A percentile compares a stretch with the other conserved stretches of the same genome.
Evolutionary conservation across 331 rosid species (phyloP).

Genomic region (Pyracantha coccinea): DNA sequence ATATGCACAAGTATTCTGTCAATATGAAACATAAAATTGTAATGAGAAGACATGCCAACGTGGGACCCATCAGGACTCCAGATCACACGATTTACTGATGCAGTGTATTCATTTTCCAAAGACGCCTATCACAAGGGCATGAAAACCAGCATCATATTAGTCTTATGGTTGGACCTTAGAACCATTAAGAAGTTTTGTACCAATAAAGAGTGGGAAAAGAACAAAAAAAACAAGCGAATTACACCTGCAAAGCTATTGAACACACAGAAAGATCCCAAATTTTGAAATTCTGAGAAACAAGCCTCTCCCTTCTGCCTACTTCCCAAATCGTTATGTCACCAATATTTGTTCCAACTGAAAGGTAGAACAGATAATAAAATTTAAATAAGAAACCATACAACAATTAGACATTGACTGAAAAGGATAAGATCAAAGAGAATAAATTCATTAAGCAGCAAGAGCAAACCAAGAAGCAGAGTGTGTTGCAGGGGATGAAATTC

Average conservation of each 20-base stretch:
- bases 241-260: slow-evolving; percentile 7
- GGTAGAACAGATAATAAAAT: background rate
- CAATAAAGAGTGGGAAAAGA: background rate
- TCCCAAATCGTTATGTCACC: slow-evolving; percentile 19
- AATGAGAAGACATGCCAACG: slow-evolving; percentile 5
- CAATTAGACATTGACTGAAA: background rate
- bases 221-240: background rate
- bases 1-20: background rate
- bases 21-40: background rate
- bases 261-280: slow-evolving; percentile 13
- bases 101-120: slow-evolving; percentile 1
- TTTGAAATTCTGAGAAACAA: slow-evolving; percentile 3
- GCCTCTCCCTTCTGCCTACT: slow-evolving; percentile 9
- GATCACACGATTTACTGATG: slow-evolving; percentile 12
- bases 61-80: slow-evolving; percentile 25
- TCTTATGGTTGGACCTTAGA: background rate
- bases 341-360: slow-evolving; percentile 11
- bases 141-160: background rate
- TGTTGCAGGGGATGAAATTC: slow-evolving; percentile 17
- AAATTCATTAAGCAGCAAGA: slow-evolving; percentile 1
- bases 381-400: background rate
- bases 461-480: slow-evolving; percentile 17
- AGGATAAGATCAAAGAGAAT: background rate
- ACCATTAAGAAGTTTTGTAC: background rate
- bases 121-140: background rate